phyloP scores from a whole-genome alignment of 2,329 filamentous ascomycete species.

The Neurospora sp. region DNA sequence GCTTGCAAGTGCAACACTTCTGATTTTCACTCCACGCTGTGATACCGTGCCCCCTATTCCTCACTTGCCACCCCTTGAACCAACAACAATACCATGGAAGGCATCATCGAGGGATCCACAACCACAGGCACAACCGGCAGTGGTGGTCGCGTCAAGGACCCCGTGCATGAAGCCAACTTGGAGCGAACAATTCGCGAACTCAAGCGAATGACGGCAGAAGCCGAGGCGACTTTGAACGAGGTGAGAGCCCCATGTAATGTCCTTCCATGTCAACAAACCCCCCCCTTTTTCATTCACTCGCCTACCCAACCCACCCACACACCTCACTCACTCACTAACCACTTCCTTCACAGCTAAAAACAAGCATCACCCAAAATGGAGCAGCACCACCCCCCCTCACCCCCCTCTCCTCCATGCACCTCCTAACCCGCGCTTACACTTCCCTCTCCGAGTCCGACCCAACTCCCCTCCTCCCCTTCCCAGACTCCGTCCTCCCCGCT shows the following conservation, averaged over 20 bases:
- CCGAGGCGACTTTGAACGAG: slow-evolving; percentile 17
- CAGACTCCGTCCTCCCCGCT: slow-evolving; percentile 59
- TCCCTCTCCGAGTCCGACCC: slow-evolving; percentile 41
- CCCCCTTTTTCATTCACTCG: neutral
- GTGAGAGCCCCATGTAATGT: slow-evolving; percentile 11
- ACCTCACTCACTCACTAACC: slow-evolving; percentile 4
- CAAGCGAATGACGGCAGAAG: slow-evolving; percentile 45
- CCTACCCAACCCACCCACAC: too few relatives aligned
- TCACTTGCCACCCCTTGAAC: neutral
- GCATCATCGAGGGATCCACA: neutral
- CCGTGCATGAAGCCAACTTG: slow-evolving; percentile 43
- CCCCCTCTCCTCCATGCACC: neutral
- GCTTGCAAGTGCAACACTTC: neutral
- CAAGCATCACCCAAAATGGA: neutral
- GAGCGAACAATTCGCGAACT: slow-evolving; percentile 61
- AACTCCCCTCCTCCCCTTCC: slow-evolving; percentile 46
- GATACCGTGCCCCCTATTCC: neutral
- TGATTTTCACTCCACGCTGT: neutral
- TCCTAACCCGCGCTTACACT: slow-evolving; percentile 1
- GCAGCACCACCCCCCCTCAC: neutral
- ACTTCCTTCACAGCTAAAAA: slow-evolving; percentile 4
- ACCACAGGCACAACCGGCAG: neutral
- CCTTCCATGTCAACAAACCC: neutral
- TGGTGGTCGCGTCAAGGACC: slow-evolving; percentile 24
- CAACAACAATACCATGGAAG: neutral